Percentiles rank a stretch among this genome's conserved stretches.
Conservation (phyloP, 306 rosid genomes). For the Urtica urens region DNA sequence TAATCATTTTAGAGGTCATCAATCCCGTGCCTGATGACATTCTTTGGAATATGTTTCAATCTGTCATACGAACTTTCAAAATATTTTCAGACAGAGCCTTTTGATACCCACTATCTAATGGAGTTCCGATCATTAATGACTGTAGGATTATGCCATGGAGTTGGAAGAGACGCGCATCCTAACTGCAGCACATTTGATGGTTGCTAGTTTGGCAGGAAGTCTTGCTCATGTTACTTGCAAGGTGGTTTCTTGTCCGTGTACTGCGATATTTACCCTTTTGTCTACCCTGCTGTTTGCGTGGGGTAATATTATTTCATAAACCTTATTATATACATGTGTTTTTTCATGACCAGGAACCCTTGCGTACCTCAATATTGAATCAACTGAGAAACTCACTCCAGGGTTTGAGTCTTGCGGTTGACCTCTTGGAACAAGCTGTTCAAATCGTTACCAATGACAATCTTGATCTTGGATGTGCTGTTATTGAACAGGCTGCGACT, state of each 20-base stretch:
- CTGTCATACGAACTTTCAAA: neutral
- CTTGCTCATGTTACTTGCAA: conserved; percentile 99
- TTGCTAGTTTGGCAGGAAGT: conserved; percentile 94
- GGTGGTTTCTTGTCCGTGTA: conserved; percentile 27
- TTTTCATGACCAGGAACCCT: conserved; percentile 59
- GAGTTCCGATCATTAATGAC: conserved; percentile 12
- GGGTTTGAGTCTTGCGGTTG: conserved; percentile 51
- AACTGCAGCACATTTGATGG: conserved; percentile 98
- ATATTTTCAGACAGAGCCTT: neutral
- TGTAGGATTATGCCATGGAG: conserved; percentile 95
- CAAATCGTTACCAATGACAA: conserved; percentile 94
- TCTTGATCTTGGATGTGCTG: conserved; percentile 97
- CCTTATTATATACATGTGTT: conserved; percentile 13
- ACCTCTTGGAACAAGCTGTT: conserved; percentile 79
- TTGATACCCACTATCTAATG: conserved; percentile 7
- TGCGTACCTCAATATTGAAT: conserved; percentile 66
- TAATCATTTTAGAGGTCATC: neutral
- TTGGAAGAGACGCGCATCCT: conserved; percentile 86
- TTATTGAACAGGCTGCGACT: conserved; percentile 93
- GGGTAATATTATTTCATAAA: neutral
- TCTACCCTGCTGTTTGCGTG: neutral
- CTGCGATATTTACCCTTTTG: neutral
- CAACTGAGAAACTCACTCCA: conserved; percentile 77
- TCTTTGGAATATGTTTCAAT: neutral
- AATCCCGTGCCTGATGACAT: neutral